Evolutionary conservation across 1,284 basidiomycete genomes (phyloP), one percentile per base, ranked within the genome.

Genomic region (Schizophyllum commune): DNA sequence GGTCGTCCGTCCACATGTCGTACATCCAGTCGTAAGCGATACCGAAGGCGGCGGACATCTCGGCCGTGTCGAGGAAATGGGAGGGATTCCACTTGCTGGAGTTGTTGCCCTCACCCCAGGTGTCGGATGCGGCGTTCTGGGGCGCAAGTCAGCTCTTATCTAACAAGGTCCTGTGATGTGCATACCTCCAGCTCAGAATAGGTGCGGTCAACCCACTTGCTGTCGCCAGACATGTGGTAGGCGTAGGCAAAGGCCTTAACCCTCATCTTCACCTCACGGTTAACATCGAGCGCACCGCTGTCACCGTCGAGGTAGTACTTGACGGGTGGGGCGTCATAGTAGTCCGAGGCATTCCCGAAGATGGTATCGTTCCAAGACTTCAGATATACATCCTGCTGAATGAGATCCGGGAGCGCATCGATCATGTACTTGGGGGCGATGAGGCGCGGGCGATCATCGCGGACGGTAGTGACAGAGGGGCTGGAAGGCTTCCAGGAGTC

Each of bases 11-110:
- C 92, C 92, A 97, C 62, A 84, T 79, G 62, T 96, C 89, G 75
- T 97, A 90, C 60, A 99, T 75, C 91, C 91, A 99, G 74, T 99
- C 97, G 71, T 98, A 99, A 1, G 88, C 97, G 67, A 97, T 91
- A 39, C 83, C 95, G 69, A 87, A 97, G 0, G 90, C 94, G 34
- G 88, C 84, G 32, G 86, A 88, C 70, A 98, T 83, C 74, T 99
- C 97, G 20, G 88, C 96, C 7, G 88, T 80, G 73, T 99, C 97
- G 61, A 99, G 89, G 85, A 98, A 99, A 77, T 99, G 97, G 2
- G 61, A 66, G 2, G 88, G 80, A 75, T 97, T 96, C 94, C 95
- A 98, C 68, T 74, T 83, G 65, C 81, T 79, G n/a, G 62, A 57
- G 19, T 60, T 61, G 27, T 67, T 73, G 6, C 86, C 83, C 13